A percentile compares a stretch with the other conserved stretches of the same genome.
phyloP scores from a whole-genome alignment of 495 filamentous ascomycete species.

The Terfezia boudieri region DNA sequence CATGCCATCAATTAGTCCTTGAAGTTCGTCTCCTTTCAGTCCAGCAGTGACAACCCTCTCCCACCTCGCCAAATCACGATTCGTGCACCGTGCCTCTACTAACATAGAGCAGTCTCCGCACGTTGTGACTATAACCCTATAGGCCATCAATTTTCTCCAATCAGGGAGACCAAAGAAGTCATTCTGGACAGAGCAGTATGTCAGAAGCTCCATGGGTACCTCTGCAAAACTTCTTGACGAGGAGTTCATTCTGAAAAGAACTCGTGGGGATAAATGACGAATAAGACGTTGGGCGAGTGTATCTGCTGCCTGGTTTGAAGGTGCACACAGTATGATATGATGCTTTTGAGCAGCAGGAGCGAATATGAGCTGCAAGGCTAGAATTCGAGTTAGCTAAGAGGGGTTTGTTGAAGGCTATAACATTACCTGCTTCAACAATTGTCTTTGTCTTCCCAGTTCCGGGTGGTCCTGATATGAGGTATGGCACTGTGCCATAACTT shows the following conservation, averaged over 20 bases:
- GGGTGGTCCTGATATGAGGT: conserved; percentile 31
- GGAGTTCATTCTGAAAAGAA: conserved; percentile 29
- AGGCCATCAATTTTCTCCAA: conserved; percentile 29
- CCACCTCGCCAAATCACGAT: conserved; percentile 23
- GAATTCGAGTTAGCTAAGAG: not conserved
- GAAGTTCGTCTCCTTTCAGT: conserved; percentile 10
- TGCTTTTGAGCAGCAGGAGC: conserved; percentile 13
- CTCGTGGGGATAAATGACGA: conserved; percentile 20
- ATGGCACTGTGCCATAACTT: conserved; percentile 29
- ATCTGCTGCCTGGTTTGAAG: conserved; percentile 34
- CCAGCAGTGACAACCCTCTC: conserved; percentile 17
- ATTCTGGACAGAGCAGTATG: conserved; percentile 27
- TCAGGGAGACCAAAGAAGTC: conserved; percentile 27
- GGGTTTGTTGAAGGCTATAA: conserved; percentile 8
- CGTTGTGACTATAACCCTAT: conserved; percentile 28
- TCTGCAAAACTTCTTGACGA: conserved; percentile 27
- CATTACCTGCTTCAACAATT: conserved; percentile 25
- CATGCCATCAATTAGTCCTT: conserved; percentile 3
- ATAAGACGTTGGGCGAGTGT: conserved; percentile 28
- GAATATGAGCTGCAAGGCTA: conserved; percentile 14
- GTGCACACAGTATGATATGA: conserved; percentile 33
- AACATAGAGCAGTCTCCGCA: conserved; percentile 30
- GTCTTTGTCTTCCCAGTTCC: conserved; percentile 36
- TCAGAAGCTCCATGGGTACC: conserved; percentile 25
- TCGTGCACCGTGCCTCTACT: conserved; percentile 28